Conservation (phyloP, 768 basidiomycete species). For the Lentinula raphanica region DNA sequence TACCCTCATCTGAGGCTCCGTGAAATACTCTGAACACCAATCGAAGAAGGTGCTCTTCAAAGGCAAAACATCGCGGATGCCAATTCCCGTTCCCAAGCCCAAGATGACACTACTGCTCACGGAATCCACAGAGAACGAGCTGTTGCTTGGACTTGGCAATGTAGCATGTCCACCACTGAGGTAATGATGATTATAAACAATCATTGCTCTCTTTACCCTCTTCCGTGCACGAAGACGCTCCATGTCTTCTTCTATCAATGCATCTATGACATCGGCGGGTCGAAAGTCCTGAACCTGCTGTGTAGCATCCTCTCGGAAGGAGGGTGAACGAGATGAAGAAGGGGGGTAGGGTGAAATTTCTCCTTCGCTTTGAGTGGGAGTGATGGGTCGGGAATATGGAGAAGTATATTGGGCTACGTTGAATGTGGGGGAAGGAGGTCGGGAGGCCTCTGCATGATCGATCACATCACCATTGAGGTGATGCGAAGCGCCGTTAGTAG, state of each 20-base stretch:
- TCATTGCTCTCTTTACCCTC: constrained; percentile 32
- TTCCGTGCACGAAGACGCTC: constrained; percentile 77
- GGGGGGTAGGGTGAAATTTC: constrained; percentile 5
- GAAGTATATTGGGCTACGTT: constrained; percentile 74
- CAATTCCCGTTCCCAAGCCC: constrained; percentile 73
- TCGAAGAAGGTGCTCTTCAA: constrained; percentile 91
- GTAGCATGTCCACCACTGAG: constrained; percentile 30
- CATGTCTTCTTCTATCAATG: constrained; percentile 92
- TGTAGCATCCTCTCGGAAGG: constrained; percentile 21
- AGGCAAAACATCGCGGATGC: constrained; percentile 81
- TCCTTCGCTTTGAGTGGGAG: constrained; percentile 25
- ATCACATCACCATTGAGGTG: constrained; percentile 15
- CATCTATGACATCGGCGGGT: constrained; percentile 80
- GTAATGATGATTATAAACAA: constrained; percentile 20
- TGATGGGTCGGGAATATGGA: constrained; percentile 59
- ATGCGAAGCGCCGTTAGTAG: constrained; percentile 12
- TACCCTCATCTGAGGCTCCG: constrained; percentile 98
- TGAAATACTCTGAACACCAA: constrained; percentile 97
- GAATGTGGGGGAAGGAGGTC: constrained; percentile 75
- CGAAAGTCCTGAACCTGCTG: constrained; percentile 47
- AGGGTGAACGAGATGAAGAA: constrained; percentile 14
- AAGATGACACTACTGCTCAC: constrained; percentile 58
- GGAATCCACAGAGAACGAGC: constrained; percentile 75
- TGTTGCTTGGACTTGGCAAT: constrained; percentile 65
- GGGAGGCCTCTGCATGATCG: constrained; percentile 42